phyloP scores from a whole-genome alignment of 805 yeast species.

The Zygosaccharomyces bisporus region DNA sequence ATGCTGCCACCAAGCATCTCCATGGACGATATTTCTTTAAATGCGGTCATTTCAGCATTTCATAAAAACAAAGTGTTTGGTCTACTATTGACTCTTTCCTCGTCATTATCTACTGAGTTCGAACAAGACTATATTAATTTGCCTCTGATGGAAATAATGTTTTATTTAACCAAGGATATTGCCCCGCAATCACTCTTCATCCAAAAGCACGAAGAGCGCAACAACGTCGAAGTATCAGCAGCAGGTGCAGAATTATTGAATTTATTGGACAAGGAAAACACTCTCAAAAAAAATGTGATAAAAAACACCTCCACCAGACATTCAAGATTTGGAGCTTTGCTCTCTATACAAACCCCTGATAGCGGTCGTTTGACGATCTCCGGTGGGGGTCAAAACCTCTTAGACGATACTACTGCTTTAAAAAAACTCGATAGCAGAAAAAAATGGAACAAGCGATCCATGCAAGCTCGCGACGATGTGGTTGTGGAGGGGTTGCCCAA shows the following conservation, averaged over 20 bases:
- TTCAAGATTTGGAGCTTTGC: constrained; percentile 83
- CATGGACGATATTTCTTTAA: constrained; percentile 64
- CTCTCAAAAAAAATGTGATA: constrained; percentile 45
- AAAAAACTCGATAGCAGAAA: constrained; percentile 64
- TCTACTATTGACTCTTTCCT: constrained; percentile 66
- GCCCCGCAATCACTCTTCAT: constrained; percentile 32
- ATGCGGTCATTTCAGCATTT: constrained; percentile 54
- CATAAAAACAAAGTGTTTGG: constrained; percentile 68
- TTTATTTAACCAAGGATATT: constrained; percentile 57
- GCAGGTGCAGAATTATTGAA: constrained; percentile 45
- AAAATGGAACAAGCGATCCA: constrained; percentile 51
- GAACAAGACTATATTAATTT: constrained; percentile 58
- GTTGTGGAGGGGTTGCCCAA: constrained; percentile 35
- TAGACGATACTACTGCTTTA: constrained; percentile 50
- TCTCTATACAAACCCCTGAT: constrained; percentile 65
- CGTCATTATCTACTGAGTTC: constrained; percentile 61
- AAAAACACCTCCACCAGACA: constrained; percentile 67
- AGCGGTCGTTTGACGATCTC: constrained; percentile 59
- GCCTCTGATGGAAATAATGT: constrained; percentile 65
- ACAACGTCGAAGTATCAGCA: constrained; percentile 17
- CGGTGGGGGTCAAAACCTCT: constrained; percentile 61
- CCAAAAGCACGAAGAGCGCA: background rate
- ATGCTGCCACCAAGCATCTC: constrained; percentile 54
- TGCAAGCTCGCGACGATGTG: constrained; percentile 30
- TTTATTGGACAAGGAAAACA: constrained; percentile 58